A percentile compares a stretch with the other conserved stretches of the same genome.
phyloP scores from a whole-genome alignment of 306 rosid genomes.

The Argentina anserina region DNA sequence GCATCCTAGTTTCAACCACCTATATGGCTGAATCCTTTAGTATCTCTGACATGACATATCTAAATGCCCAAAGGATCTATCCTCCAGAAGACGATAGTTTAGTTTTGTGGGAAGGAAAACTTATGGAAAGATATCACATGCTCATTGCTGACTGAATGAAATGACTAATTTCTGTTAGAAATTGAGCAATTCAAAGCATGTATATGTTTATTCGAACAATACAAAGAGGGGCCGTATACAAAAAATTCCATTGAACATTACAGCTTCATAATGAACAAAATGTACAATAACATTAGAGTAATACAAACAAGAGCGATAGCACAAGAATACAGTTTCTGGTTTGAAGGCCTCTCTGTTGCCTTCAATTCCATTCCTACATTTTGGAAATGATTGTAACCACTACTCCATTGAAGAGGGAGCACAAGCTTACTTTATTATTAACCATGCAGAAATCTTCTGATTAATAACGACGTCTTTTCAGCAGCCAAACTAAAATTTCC shows the following conservation, averaged over 20 bases:
- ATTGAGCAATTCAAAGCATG: background rate
- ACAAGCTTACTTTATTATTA: background rate
- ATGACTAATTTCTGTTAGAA: background rate
- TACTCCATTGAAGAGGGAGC: background rate
- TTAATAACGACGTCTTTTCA: background rate
- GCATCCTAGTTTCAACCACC: background rate
- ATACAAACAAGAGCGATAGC: background rate
- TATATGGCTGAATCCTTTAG: too few species aligned
- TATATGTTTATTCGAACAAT: background rate
- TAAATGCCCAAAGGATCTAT: background rate
- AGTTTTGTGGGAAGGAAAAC: too few species aligned
- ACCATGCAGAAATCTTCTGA: background rate
- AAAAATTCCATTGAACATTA: background rate
- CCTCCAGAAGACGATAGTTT: background rate
- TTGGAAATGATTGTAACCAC: background rate
- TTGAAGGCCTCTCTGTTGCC: background rate
- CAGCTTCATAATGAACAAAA: background rate
- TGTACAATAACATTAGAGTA: background rate
- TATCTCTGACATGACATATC: background rate
- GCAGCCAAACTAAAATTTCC: background rate
- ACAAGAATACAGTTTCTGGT: background rate
- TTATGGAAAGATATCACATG: background rate
- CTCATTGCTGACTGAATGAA: background rate
- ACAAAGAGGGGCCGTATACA: background rate
- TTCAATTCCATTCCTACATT: background rate